Base-by-base conservation (phyloP, 345 rosid species). In the Bruguiera sexangula region DNA sequence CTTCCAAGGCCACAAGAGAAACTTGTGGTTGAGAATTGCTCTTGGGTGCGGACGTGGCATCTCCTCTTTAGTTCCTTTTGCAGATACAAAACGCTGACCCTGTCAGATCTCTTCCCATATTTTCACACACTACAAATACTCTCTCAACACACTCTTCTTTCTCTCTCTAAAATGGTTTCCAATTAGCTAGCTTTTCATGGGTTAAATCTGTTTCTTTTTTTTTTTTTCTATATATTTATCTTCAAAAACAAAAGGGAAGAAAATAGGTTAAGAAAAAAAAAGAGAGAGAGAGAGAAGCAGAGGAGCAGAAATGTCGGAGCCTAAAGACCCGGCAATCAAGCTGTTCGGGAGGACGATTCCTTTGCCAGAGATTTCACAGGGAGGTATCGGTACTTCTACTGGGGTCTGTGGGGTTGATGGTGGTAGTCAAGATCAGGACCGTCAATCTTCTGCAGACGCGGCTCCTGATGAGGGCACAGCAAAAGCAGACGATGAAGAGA, bases 331-430 rank as follows among this genome's bases (percentile, higher is more conserved):
- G 86, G 88, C 90, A 72, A 87, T 93, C 82, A 93, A 93, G 85
- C 86, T 93, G 9, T 93, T 93, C 64, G 98, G 98, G 46, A 84
- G 82, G 82, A 90, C 88, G 79, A 93, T 93, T 80, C 87, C 90
- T 71, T 74, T 87, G 74, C 86, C 85, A 50, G 96, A 86, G 76
- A 70, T 79, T 52, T 80, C 73, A 66, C 67, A 32, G 36, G 19
- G 48, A 13, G 55, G 10, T 5, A 32, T 34, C n/a, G 22, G 19
- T 65, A 20, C 60, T 24, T 21, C 39, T 31, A 24, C 24, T 65
- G 66, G 51, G 43, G 72, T n/a, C 29, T 22, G 30, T 22, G 55
- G 3, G 36, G 69, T 43, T 48, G 85, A 77, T 58, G 76, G 74
- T 53, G 75, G 66, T 63, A 8, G 66, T 70, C 85, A 81, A 69